Base-by-base conservation (phyloP, 2,329 filamentous ascomycete genomes). In the Cordyceps fumosorosea region DNA sequence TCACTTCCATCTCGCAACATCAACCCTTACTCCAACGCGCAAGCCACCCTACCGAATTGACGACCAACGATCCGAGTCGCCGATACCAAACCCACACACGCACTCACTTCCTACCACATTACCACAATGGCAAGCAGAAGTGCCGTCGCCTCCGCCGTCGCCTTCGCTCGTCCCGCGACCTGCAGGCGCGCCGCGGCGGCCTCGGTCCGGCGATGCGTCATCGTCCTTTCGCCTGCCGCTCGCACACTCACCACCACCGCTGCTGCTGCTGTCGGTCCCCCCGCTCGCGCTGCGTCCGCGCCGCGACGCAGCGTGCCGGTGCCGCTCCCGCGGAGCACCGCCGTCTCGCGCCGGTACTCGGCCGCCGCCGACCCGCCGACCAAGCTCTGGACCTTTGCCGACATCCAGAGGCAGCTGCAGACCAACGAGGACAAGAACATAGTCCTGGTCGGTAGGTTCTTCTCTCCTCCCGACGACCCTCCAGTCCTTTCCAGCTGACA, bases 321-420 rank as follows among this genome's bases (percentile, higher is more conserved):
- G 53, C 37, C 16, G 22, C 34, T 42, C 24, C 6, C 18, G 18
- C 18, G 3, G 37, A 1, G 29, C 29, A 18, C 22, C 29, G 56
- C 11, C 26, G 20, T 40, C 29, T n/a, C 20, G 24, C 63, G 71
- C 11, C 66, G 67, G 42, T 76, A 73, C 65, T 75, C 73, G 29
- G 64, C 55, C 26, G 56, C 72, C 24, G 64, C 56, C 20, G 56
- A 32, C 5, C 37, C 56, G 56, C 29, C 56, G 10, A 76, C 68
- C 67, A 81, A 76, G 67, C 69, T 77, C 11, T 85, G 80, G 75
- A 71, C 66, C 8, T 85, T 84, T 68, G 74, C 78, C 62, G 78
- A 83, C 73, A 67, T 84, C 20, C 72, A 78, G 70, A 69, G 73
- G n/a, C 69, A 77, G 32, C 69, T 70, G 6, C 60, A 69, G 37